These are phyloP conservation scores for Salvia miltiorrhiza DNA, from an alignment of 257 asterid species.

Conservation along the genomic window DNA sequence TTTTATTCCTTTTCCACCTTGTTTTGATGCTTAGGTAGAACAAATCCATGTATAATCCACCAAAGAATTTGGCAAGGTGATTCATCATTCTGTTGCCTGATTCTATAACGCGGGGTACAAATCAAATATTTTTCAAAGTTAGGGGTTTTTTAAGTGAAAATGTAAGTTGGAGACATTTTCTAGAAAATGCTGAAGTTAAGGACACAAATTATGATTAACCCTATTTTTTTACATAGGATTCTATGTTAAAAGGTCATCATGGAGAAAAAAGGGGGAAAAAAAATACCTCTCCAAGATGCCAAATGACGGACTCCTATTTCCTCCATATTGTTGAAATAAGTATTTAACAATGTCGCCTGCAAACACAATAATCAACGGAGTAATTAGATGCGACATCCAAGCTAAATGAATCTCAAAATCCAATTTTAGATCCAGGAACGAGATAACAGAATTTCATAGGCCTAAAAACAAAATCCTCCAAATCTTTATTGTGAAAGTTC, in stretches of 20 bases:
- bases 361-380: constrained; percentile 4
- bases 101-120: no score
- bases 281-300: constrained; percentile 71
- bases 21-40: no score
- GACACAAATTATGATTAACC: no score
- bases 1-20: no score
- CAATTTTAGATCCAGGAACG: background rate
- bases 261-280: background rate
- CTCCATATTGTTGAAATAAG: constrained; percentile 70
- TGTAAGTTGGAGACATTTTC: no score
- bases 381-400: background rate
- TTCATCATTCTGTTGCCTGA: no score
- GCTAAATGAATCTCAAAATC: background rate
- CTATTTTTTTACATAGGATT: no score
- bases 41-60: no score
- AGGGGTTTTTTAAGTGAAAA: no score
- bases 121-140: no score
- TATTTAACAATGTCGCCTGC: constrained; percentile 71
- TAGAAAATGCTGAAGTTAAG: no score
- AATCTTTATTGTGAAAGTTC: background rate
- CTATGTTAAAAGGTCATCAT: background rate
- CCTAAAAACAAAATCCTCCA: background rate
- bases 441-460: background rate
- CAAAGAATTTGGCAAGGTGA: no score
- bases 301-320: constrained; percentile 54